A percentile compares a stretch with the other conserved stretches of the same genome.
Evolutionary conservation across 108 stramenopile species (phyloP).

Genomic region (Asterionellopsis glacialis): DNA sequence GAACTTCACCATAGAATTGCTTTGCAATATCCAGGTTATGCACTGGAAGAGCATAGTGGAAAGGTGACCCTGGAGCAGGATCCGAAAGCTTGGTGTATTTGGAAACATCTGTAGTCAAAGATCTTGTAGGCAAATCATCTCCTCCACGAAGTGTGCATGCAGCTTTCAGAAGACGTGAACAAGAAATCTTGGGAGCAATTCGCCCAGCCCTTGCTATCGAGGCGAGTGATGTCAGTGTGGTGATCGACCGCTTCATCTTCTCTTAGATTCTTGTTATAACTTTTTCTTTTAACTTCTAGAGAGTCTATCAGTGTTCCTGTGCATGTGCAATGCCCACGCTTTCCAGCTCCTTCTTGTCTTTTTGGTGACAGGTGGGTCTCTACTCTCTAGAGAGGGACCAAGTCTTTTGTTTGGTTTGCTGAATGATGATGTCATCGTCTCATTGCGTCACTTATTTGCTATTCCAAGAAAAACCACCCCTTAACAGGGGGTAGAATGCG

Average conservation of each 20-base stretch:
- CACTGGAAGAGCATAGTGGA: conserved; percentile 96
- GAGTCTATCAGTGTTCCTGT: too few species aligned
- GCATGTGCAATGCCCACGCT: too few species aligned
- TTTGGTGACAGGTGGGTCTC: too few species aligned
- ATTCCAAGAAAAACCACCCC: too few species aligned
- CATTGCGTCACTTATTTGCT: too few species aligned
- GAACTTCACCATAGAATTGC: conserved; percentile 84
- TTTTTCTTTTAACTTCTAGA: too few species aligned
- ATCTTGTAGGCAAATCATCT: not conserved
- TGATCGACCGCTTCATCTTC: not conserved
- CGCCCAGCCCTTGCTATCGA: not conserved
- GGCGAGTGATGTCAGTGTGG: not conserved
- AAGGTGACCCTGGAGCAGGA: conserved; percentile 86
- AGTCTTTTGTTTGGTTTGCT: too few species aligned
- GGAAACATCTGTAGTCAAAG: conserved; percentile 5
- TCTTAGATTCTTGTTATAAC: too few species aligned
- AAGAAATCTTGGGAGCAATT: not conserved
- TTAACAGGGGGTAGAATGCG: too few species aligned
- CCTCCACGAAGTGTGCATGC: not conserved
- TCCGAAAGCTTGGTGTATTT: conserved; percentile 50
- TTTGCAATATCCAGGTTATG: conserved; percentile 89
- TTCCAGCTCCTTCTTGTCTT: too few species aligned
- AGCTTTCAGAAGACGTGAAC: not conserved
- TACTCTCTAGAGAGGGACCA: too few species aligned
- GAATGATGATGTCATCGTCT: too few species aligned